These are phyloP conservation scores for Tripterygium wilfordii DNA, from an alignment of 177 flowering plant genomes.

Conservation along the genomic window DNA sequence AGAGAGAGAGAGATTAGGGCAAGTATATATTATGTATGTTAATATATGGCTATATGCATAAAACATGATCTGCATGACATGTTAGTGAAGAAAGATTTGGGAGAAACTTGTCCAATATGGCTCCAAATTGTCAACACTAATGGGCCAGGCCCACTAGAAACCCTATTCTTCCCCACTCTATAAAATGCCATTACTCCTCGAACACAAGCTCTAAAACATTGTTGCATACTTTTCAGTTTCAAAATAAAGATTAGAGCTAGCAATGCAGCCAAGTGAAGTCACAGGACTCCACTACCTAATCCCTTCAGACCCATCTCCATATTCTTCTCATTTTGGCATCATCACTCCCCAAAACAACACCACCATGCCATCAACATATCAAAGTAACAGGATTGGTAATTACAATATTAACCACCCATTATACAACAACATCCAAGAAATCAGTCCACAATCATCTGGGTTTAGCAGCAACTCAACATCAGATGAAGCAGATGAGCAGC, in stretches of 20 bases:
- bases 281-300: slow-evolving; percentile 35
- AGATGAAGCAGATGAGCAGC: slow-evolving; percentile 4
- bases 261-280: slow-evolving; percentile 51
- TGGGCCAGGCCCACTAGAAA: background rate
- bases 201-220: background rate
- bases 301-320: slow-evolving; percentile 33
- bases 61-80: background rate
- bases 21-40: background rate
- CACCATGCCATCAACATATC: background rate
- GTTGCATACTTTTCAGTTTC: slow-evolving; percentile 3
- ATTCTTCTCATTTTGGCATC: slow-evolving; percentile 14
- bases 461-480: slow-evolving; percentile 9
- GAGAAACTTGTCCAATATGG: background rate
- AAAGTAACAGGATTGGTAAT: background rate
- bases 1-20: too few relatives aligned
- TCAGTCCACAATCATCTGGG: slow-evolving; percentile 5
- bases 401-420: background rate
- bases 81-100: background rate
- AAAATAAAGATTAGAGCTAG: background rate
- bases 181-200: background rate
- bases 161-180: background rate
- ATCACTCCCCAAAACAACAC: too few relatives aligned
- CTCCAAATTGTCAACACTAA: background rate
- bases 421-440: background rate
- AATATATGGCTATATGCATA: background rate